Evolutionary conservation across 129 eudicot genomes (phyloP).

Genomic region (Pseudognaphalium luteoalbum): DNA sequence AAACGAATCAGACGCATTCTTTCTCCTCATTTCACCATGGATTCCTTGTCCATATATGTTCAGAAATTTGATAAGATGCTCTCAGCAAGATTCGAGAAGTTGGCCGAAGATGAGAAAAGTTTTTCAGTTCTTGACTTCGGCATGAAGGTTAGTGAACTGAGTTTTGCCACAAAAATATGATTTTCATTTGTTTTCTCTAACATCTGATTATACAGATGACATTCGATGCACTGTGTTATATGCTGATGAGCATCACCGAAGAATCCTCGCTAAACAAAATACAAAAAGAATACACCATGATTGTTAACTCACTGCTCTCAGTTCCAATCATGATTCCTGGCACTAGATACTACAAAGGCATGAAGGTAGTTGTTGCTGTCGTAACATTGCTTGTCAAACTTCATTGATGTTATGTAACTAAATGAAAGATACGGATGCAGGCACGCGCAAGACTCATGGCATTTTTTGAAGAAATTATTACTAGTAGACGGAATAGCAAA

Average conservation of each 20-base stretch:
- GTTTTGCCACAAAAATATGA: too few relatives aligned
- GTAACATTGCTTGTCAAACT: background rate
- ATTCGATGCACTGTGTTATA: slow-evolving; percentile 58
- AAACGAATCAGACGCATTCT: slow-evolving; percentile 56
- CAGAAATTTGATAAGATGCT: slow-evolving; percentile 46
- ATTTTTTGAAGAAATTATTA: slow-evolving; percentile 38
- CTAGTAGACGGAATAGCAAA: slow-evolving; percentile 37
- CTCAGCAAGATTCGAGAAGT: slow-evolving; percentile 35
- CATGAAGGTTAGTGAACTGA: slow-evolving; percentile 47
- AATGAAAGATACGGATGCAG: slow-evolving; percentile 24
- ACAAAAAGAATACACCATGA: slow-evolving; percentile 40
- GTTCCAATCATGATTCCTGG: slow-evolving; percentile 68
- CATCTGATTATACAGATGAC: slow-evolving; percentile 41
- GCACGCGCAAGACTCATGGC: slow-evolving; percentile 54
- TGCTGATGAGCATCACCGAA: slow-evolving; percentile 55
- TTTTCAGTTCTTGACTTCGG: slow-evolving; percentile 52
- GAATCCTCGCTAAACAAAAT: slow-evolving; percentile 40
- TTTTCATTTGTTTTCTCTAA: background rate
- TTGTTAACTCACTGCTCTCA: slow-evolving; percentile 52
- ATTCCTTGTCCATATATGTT: slow-evolving; percentile 45
- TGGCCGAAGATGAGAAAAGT: slow-evolving; percentile 44
- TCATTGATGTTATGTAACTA: slow-evolving; percentile 1
- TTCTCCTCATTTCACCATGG: slow-evolving; percentile 59
- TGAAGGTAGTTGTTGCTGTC: slow-evolving; percentile 40
- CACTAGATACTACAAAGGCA: slow-evolving; percentile 59